Base-by-base conservation (phyloP, 1,139 yeast genomes). In the Kodamaea arcana region DNA sequence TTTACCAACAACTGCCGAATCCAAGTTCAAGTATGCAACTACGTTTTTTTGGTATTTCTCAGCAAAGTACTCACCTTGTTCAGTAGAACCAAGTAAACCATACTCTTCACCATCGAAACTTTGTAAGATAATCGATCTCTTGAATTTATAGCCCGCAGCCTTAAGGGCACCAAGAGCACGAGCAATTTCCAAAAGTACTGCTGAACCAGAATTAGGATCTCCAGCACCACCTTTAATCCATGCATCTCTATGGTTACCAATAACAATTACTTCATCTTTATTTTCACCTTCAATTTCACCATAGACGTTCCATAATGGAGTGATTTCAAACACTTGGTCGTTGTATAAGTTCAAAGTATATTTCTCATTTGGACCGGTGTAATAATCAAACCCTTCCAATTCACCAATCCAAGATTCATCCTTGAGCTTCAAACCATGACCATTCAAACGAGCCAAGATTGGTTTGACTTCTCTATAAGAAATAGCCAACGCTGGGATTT, bases 211-310 rank as follows among this genome's bases (percentile, higher is more conserved):
- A 42, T 68, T 66, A 9, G 75, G 75, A 43, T 69, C 75, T 9
- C 72, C 72, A 1, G 75, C 75, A 18, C 75, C 75, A 25, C 75
- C 75, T 43, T 66, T 68, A 41, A 83, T 79, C 75, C 75, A 69
- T 3, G 75, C 73, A 46, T 69, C 75, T 39, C 74, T 55, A 47
- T 69, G 75, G 51, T 69, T 69, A 23, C 75, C 75, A 44, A 69
- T 58, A 20, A 69, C 46, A 31, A 69, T 63, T 3, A 61, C 71
- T 44, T 69, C 75, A 36, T 65, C 57, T 24, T 52, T 49, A 30
- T 51, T 61, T 42, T 57, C 62, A 24, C 75, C 75, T 45, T 63
- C 61, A 34, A 68, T 62, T 42, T 65, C 70, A 9, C 73, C 75
- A 42, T 68, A 68, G 7, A 69, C 75, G 41, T 69, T 69, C 57